These are phyloP conservation scores for Atkinsonella hypoxylon DNA, from an alignment of 2,329 filamentous ascomycete genomes.

Conservation along the genomic window DNA sequence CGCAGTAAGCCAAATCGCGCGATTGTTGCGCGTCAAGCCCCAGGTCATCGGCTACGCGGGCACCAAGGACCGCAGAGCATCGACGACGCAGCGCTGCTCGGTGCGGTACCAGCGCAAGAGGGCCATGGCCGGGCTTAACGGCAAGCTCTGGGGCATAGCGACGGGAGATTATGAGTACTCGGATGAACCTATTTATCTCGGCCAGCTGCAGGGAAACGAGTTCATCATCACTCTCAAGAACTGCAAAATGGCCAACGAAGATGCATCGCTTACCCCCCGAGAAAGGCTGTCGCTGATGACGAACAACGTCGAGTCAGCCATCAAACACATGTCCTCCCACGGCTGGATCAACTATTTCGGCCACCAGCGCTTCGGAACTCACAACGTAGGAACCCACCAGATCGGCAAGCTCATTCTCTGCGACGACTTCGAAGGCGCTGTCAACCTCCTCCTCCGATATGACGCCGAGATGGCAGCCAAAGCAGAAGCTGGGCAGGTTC, in stretches of 20 bases:
- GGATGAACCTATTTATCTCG: constrained; percentile 61
- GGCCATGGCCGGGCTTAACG: constrained; percentile 53
- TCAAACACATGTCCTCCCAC: constrained; percentile 55
- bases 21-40: constrained; percentile 59
- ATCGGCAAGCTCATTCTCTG: constrained; percentile 76
- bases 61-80: constrained; percentile 81
- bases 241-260: constrained; percentile 47
- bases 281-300: constrained; percentile 20
- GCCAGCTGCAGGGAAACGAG: constrained; percentile 79
- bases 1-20: constrained; percentile 63
- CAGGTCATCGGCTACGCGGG: constrained; percentile 68
- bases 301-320: constrained; percentile 38
- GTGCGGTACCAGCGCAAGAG: constrained; percentile 39
- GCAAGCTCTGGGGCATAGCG: constrained; percentile 47
- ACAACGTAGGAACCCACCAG: constrained; percentile 71
- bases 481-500: constrained; percentile 24
- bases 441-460: constrained; percentile 66
- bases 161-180: constrained; percentile 77
- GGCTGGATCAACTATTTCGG: constrained; percentile 98
- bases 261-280: constrained; percentile 11
- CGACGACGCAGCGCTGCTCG: constrained; percentile 73
- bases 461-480: constrained; percentile 45
- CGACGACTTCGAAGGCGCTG: constrained; percentile 68
- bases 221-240: constrained; percentile 88
- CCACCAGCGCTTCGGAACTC: constrained; percentile 91